Base-by-base conservation (phyloP, 176 grass and related monocot species). In the Triticum dicoccoides region DNA sequence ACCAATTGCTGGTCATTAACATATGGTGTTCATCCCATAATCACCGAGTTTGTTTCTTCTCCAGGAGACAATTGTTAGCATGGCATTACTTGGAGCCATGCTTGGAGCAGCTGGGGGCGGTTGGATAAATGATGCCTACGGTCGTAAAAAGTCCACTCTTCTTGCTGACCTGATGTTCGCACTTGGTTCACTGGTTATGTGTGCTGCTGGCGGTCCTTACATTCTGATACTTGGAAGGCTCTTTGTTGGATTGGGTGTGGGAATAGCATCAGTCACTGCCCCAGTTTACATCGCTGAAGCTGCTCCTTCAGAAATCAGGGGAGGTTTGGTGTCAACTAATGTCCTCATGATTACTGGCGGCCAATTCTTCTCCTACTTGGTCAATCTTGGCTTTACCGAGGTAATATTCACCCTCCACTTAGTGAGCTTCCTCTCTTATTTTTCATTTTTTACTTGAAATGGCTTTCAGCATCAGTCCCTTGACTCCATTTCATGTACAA, bases 11-110 rank as follows among this genome's bases (percentile, higher is more conserved):
- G 29, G 1, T 39, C 18, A 8, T 73, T 52, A 65, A 70, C 8
- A 62, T 80, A 12, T 47, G 33, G 34, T 8, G 35, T 23, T 24
- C 62, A 30, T 79, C 6, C 39, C 5, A 67, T 61, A 76, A 17
- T 20, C 21, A 54, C 67, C 83, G 77, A 85, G 15, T 74, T 66
- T 82, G 38, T 89, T 67, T 82, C n/a, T 79, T 87, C 29, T 30
- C 10, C 86, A 98, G 96, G 96, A 98, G 85, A 98, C 96, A 30
- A 96, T 98, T 84, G 96, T 98, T 82, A 98, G 96, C 89, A 98
- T 98, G 96, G 92, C 96, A 70, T 72, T 98, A 61, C 90, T 92
- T 2, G 96, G 96, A 84, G 96, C 96, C 20, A 94, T 96, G 8
- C 44, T 98, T 76, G 96, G 96, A 65, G 96, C 96, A 68, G 91